Evolutionary conservation across 352 stramenopile genomes (phyloP), one percentile per base, ranked within the genome.

Genomic region (Pythium dissimile): DNA sequence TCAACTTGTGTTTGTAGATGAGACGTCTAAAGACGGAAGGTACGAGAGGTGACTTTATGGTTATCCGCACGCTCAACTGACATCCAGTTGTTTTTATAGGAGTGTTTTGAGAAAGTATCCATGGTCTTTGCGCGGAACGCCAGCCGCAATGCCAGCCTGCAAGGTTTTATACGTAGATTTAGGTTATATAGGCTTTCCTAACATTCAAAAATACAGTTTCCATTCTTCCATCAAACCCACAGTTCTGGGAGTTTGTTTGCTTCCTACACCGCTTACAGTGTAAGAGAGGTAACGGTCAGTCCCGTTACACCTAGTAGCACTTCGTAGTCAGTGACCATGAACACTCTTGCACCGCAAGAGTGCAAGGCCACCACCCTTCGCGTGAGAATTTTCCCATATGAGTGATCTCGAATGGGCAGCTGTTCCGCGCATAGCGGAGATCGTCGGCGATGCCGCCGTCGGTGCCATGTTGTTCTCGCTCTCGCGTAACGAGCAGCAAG

Each of bases 261-360:
- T 45, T 45, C 38, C 38, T 45, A 26, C 38, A 45, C 38, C 26
- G 38, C 38, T 23, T 11, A 41, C 38, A 45, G 16, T 45, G 38
- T 45, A 45, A 16, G 38, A 24, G 38, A 45, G 5, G 41, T 48
- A 48, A 48, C 41, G 41, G 41, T 48, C 11, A 48, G 16, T 21
- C 20, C 24, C 41, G 41, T 42, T 53, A 53, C 28, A 59, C 51
- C 35, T 51, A 41, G 28, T 59, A 44, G 52, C 41, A 51, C 38
- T 39, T 59, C 26, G 51, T 50, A 37, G 51, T 49, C 41, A 59
- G 23, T 34, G 45, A 55, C 48, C 21, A 55, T 50, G 51, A 39
- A 32, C 27, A 37, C 30, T 6, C 16, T 21, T 41, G 38, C 21
- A 5, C 4, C 16, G 41, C 24, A 41, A 59, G 18, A 5, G 37